Evolutionary conservation across 1,284 basidiomycete species (phyloP).

Genomic region (Pseudozyma sp.): DNA sequence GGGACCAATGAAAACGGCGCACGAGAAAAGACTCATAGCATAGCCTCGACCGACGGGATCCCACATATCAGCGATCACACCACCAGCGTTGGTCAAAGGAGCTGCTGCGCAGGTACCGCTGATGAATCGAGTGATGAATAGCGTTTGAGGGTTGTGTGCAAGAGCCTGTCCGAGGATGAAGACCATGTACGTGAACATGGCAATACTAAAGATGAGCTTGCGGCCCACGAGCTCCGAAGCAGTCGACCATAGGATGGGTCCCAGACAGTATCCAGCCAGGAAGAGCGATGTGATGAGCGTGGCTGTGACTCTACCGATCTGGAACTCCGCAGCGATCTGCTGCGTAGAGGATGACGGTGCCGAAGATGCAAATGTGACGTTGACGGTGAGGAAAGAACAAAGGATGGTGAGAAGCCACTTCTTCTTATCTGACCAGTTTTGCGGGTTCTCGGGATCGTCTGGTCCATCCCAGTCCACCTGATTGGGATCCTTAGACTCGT

Average conservation of each 20-base stretch:
- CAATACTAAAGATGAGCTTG: constrained; percentile 59
- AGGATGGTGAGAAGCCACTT: constrained; percentile 54
- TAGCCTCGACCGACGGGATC: constrained; percentile 60
- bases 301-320: constrained; percentile 50
- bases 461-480: constrained; percentile 43
- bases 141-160: constrained; percentile 44
- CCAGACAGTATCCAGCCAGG: constrained; percentile 63
- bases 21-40: constrained; percentile 68
- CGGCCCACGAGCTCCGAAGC: constrained; percentile 65
- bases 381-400: constrained; percentile 56
- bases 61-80: constrained; percentile 63
- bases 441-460: constrained; percentile 55
- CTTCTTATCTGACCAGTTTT: constrained; percentile 48
- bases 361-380: constrained; percentile 64
- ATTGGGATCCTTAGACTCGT: constrained; percentile 32
- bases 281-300: constrained; percentile 63
- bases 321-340: constrained; percentile 28
- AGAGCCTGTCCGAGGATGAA: constrained; percentile 65
- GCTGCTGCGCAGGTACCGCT: constrained; percentile 53
- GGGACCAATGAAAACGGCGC: constrained; percentile 52
- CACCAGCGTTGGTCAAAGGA: constrained; percentile 57
- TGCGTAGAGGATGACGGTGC: constrained; percentile 56
- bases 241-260: constrained; percentile 41
- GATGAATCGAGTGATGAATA: constrained; percentile 64
- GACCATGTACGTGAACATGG: constrained; percentile 61